These are phyloP conservation scores for Claviceps sp. DNA, from an alignment of 2,329 filamentous ascomycete genomes.

Conservation along the genomic window DNA sequence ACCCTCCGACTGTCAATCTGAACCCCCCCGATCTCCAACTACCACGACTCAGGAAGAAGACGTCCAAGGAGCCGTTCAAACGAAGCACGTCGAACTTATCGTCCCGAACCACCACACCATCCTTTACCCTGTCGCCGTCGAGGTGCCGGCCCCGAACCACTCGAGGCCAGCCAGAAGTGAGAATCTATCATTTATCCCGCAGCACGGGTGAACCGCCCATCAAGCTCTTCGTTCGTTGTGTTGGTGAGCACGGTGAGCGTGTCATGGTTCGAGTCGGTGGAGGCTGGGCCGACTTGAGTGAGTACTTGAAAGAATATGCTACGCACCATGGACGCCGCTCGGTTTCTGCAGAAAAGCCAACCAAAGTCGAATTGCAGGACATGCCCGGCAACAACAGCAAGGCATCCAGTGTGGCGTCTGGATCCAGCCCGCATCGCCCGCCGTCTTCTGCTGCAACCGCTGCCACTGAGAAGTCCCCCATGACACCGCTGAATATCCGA, in stretches of 20 bases:
- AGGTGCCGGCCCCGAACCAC: conserved; percentile 36
- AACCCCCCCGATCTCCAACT: conserved; percentile 46
- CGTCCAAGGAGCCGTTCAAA: conserved; percentile 28
- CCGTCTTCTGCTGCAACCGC: conserved; percentile 24
- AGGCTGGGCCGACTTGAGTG: conserved; percentile 93
- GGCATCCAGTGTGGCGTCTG: conserved; percentile 11
- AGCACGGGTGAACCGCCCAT: conserved; percentile 76
- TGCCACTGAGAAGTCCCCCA: conserved; percentile 19
- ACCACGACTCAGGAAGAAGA: conserved; percentile 30
- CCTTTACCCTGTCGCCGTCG: conserved; percentile 56
- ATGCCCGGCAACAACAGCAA: conserved; percentile 21
- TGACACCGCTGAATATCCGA: conserved; percentile 38
- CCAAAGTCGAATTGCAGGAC: conserved; percentile 47
- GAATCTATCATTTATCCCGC: conserved; percentile 81
- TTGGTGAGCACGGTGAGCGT: conserved; percentile 78
- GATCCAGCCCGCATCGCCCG: conserved; percentile 29
- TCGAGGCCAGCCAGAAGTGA: conserved; percentile 58
- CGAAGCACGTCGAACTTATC: conserved; percentile 39
- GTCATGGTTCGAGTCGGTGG: conserved; percentile 98
- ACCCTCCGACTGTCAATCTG: conserved; percentile 35
- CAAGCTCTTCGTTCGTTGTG: conserved; percentile 85
- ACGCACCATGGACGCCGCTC: conserved; percentile 75
- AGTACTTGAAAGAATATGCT: conserved; percentile 89
- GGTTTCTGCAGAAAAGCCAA: conserved; percentile 25
- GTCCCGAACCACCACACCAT: conserved; percentile 48